Evolutionary conservation across 768 basidiomycete genomes (phyloP), one percentile per base, ranked within the genome.

Genomic region (Termitomyces eurrhizus): DNA sequence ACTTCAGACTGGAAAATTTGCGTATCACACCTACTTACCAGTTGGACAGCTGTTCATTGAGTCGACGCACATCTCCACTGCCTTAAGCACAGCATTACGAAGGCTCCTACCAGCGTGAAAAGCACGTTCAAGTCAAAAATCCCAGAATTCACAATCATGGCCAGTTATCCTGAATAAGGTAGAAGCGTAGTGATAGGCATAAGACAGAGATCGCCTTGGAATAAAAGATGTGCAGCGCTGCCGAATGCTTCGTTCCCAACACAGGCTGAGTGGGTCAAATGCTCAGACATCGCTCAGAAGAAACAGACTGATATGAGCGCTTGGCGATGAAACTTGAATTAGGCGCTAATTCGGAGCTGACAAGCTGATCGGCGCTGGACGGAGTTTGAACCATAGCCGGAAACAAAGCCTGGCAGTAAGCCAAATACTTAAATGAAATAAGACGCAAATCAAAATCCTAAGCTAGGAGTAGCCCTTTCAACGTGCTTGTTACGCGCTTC

Each of bases 11-110:
- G 58, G 36, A 56, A 52, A 1, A 53, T 37, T 16, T 11, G n/a
- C 1, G 24, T 24, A 55, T 24, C 33, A 64, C 62, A 62, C 57
- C 62, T 59, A 48, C 24, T 56, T 49, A 39, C 21, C 8, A 41
- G 24, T n/a, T 14, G 9, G 41, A 4, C 18, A 51, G 33, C 42
- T 32, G 13, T 32, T 13, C 33, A 14, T 16, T 53, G 52, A 60
- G 54, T 56, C 48, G 35, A 48, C 14, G 53, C 44, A 56, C 48
- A 60, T 42, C 53, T 35, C 52, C 54, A 48, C 46, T 29, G 41
- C 24, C 21, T 49, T 51, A 13, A 3, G 42, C 54, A 60, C 59
- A 60, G 59, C 59, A 42, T 42, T 0, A 2, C 7, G 9, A 7
- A 41, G 12, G 26, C 26, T 41, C 24, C 11, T 4, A n/a, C 5